A percentile compares a stretch with the other conserved stretches of the same genome.
These are phyloP conservation scores for Pseudisothecium myosuroides DNA, from an alignment of 225 moss, liverwort and hornwort genomes.

Conservation along the genomic window DNA sequence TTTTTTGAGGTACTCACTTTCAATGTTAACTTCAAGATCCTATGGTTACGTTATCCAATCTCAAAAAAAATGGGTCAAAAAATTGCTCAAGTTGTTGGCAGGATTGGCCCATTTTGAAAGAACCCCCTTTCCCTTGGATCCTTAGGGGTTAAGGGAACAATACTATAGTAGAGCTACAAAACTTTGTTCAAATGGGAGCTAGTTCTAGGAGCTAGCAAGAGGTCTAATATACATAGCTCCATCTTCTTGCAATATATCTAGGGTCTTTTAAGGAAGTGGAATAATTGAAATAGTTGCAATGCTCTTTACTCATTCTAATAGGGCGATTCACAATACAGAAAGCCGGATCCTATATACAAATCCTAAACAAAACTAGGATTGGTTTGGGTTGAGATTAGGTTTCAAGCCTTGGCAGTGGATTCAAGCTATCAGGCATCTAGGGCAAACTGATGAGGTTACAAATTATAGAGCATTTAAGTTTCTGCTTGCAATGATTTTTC, in stretches of 20 bases:
- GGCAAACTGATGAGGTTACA: not conserved
- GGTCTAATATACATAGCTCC: fast-evolving
- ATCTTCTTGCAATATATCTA: not conserved
- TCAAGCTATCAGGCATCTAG: not conserved
- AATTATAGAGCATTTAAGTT: too few species aligned
- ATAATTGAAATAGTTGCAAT: not conserved
- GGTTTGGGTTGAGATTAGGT: not conserved
- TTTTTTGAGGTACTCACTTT: too few species aligned
- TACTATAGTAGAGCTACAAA: fast-evolving
- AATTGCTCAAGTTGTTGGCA: too few species aligned
- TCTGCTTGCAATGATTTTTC: not conserved
- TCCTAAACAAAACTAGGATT: not conserved
- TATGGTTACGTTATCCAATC: too few species aligned
- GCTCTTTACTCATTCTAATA: not conserved
- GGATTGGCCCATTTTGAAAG: too few species aligned
- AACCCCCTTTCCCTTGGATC: too few species aligned
- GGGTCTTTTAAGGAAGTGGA: too few species aligned
- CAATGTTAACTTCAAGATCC: too few species aligned
- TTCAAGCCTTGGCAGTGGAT: not conserved
- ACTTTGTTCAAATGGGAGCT: not conserved
- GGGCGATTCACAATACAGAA: too few species aligned
- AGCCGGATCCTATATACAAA: too few species aligned
- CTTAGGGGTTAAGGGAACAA: not conserved
- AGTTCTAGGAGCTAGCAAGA: too few species aligned
- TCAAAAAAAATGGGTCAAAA: too few species aligned